These are phyloP conservation scores for Kodamaea sp. DNA, from an alignment of 1,139 yeast genomes.

Conservation along the genomic window DNA sequence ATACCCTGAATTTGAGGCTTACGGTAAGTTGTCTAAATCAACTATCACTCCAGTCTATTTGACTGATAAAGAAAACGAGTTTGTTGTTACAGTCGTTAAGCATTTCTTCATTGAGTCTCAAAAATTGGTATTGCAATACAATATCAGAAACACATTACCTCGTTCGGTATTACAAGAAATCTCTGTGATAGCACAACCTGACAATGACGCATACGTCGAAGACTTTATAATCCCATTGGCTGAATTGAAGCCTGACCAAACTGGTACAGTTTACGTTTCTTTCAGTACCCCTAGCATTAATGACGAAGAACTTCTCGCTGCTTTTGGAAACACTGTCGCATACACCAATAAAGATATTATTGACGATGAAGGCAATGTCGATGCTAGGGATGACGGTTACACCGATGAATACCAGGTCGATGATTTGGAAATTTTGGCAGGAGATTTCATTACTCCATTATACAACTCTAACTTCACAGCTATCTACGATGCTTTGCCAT, in stretches of 20 bases:
- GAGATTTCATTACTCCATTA: slow-evolving; percentile 80
- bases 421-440: slow-evolving; percentile 71
- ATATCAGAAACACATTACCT: slow-evolving; percentile 80
- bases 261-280: slow-evolving; percentile 79
- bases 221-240: slow-evolving; percentile 76
- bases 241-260: slow-evolving; percentile 66
- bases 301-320: slow-evolving; percentile 48
- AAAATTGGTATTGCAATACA: slow-evolving; percentile 82
- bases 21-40: slow-evolving; percentile 77
- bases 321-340: slow-evolving; percentile 68
- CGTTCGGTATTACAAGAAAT: slow-evolving; percentile 79
- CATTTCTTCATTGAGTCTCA: slow-evolving; percentile 68
- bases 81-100: slow-evolving; percentile 81
- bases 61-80: slow-evolving; percentile 93
- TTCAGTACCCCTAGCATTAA: slow-evolving; percentile 55
- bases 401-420: slow-evolving; percentile 93
- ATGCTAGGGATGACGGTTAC: slow-evolving; percentile 78
- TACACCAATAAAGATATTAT: slow-evolving; percentile 82
- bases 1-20: slow-evolving; percentile 68
- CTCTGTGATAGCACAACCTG: slow-evolving; percentile 70
- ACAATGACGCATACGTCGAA: slow-evolving; percentile 59
- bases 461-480: slow-evolving; percentile 77
- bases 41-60: slow-evolving; percentile 61
- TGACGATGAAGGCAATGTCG: slow-evolving; percentile 69
- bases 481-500: slow-evolving; percentile 68